Conservation (phyloP, 306 rosid species). For the Rubus parviflorus region DNA sequence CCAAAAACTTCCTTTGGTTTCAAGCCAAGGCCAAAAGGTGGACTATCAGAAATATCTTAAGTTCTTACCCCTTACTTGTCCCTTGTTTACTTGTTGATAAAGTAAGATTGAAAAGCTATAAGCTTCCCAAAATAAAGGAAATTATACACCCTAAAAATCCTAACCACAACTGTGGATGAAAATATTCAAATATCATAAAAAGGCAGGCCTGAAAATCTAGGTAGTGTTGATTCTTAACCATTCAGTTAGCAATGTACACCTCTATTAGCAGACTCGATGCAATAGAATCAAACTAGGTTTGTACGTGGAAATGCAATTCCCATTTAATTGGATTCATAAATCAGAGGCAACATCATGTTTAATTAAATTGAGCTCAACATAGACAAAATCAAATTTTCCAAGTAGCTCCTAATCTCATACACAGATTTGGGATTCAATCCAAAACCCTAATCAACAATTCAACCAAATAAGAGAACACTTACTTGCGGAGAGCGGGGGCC, state of each 20-base stretch:
- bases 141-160: neutral
- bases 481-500: constrained; percentile 99
- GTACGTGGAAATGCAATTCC: neutral
- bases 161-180: neutral
- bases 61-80: neutral
- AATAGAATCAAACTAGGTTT: neutral
- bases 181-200: no score
- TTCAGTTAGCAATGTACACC: neutral
- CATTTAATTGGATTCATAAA: neutral
- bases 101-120: neutral
- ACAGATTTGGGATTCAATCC: neutral
- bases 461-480: constrained; percentile 6
- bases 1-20: neutral
- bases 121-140: neutral
- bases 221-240: neutral
- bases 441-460: neutral
- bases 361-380: neutral
- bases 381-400: neutral
- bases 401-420: neutral
- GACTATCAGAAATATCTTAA: neutral
- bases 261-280: neutral
- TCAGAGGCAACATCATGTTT: neutral
- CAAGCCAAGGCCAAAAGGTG: neutral
- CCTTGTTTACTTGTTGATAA: neutral
- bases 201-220: neutral